Conservation (phyloP, 208 protist species). For the Endotrypanum monterogeii region DNA sequence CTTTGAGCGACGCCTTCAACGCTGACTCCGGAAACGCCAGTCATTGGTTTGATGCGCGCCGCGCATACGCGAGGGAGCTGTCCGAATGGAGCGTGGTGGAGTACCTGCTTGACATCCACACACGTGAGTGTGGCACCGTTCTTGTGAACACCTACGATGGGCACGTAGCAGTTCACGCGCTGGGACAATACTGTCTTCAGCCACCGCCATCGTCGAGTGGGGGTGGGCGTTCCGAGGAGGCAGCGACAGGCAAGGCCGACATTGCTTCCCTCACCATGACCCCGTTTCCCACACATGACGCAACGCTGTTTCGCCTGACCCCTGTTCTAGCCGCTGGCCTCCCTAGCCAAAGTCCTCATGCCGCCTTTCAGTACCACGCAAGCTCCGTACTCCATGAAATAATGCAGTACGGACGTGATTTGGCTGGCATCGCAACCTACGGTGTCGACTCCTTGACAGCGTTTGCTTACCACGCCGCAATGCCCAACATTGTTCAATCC, state of each 20-base stretch:
- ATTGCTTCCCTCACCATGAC: constrained; percentile 19
- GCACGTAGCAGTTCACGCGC: constrained; percentile 66
- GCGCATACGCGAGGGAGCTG: constrained; percentile 66
- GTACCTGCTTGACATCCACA: constrained; percentile 71
- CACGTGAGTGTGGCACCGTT: constrained; percentile 59
- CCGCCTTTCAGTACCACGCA: constrained; percentile 55
- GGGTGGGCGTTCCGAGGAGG: not conserved
- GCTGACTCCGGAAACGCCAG: constrained; percentile 45
- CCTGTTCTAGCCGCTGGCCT: constrained; percentile 51
- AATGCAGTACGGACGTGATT: constrained; percentile 66
- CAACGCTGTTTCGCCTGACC: constrained; percentile 74
- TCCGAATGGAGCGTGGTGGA: constrained; percentile 83
- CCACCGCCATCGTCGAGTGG: constrained; percentile 10
- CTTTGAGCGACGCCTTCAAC: constrained; percentile 53
- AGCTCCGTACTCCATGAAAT: constrained; percentile 54
- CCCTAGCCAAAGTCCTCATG: constrained; percentile 58
- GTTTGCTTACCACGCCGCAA: constrained; percentile 18
- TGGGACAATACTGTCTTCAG: constrained; percentile 71
- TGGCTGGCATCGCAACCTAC: constrained; percentile 65
- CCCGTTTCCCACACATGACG: constrained; percentile 73
- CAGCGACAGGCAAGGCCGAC: not conserved
- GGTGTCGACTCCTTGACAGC: constrained; percentile 57
- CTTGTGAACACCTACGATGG: constrained; percentile 73
- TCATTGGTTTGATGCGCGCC: constrained; percentile 59
- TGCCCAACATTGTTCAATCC: not conserved